A percentile compares a stretch with the other conserved stretches of the same genome.
These are phyloP conservation scores for Collybia sordida DNA, from an alignment of 768 basidiomycete genomes.

Conservation along the genomic window DNA sequence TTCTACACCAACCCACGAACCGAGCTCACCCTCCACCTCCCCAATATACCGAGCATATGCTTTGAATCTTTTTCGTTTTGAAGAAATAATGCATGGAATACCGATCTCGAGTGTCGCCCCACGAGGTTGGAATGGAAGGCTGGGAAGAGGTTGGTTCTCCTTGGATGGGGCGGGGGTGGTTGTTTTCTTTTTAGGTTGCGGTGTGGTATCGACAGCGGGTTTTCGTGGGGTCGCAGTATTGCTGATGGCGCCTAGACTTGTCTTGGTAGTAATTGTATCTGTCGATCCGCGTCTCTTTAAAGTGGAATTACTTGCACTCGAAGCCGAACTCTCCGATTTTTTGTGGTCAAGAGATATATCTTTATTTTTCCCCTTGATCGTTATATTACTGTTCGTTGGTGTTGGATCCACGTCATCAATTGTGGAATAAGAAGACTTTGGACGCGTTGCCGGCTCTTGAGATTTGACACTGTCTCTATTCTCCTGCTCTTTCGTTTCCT, in stretches of 20 bases:
- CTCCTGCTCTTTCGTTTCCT: slow-evolving; percentile 10
- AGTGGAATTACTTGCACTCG: slow-evolving; percentile 41
- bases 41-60: slow-evolving; percentile 89
- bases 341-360: slow-evolving; percentile 35
- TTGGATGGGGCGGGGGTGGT: slow-evolving; percentile 17
- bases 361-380: slow-evolving; percentile 16
- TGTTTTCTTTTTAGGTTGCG: slow-evolving; percentile 12
- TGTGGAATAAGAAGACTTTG: no score
- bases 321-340: slow-evolving; percentile 44
- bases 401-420: slow-evolving; percentile 9
- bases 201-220: background rate
- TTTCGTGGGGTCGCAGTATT: background rate
- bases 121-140: slow-evolving; percentile 26
- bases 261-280: slow-evolving; percentile 43
- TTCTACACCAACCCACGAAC: slow-evolving; percentile 91
- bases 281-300: slow-evolving; percentile 40
- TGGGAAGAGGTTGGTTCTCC: slow-evolving; percentile 18
- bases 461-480: background rate
- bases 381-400: slow-evolving; percentile 22
- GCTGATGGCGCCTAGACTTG: slow-evolving; percentile 8
- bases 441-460: no score
- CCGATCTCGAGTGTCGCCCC: slow-evolving; percentile 83
- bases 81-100: slow-evolving; percentile 88
- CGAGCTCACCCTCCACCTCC: slow-evolving; percentile 76
- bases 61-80: slow-evolving; percentile 79